phyloP scores from a whole-genome alignment of 176 grass and related monocot species.

The Ensete glaucum region DNA sequence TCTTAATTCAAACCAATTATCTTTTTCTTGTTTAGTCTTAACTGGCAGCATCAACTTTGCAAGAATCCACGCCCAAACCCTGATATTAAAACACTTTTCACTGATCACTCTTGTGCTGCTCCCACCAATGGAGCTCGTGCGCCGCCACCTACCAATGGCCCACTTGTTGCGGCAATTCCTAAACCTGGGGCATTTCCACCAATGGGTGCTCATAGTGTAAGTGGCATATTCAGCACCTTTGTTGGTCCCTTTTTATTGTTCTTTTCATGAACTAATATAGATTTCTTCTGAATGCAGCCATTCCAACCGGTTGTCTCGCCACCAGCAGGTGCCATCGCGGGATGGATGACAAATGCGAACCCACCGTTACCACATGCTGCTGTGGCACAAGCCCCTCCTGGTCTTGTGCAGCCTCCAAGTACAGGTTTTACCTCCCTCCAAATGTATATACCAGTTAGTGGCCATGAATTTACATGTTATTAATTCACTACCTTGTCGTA shows the following conservation, averaged over 20 bases:
- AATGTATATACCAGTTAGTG: conserved; percentile 8
- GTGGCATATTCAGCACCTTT: conserved; percentile 7
- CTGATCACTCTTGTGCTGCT: conserved; percentile 90
- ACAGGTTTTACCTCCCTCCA: conserved; percentile 39
- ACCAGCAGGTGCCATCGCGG: conserved; percentile 84
- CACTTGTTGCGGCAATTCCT: conserved; percentile 82
- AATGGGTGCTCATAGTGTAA: conserved; percentile 82
- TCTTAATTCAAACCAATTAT: not conserved
- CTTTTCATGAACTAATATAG: conserved; percentile 5
- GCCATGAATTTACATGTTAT: not conserved
- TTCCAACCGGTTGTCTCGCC: conserved; percentile 95
- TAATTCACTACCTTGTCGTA: not conserved
- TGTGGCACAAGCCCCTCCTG: conserved; percentile 78
- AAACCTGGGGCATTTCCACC: conserved; percentile 90
- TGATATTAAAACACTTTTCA: conserved; percentile 98
- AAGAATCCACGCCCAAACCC: conserved; percentile 98
- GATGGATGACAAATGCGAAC: conserved; percentile 98
- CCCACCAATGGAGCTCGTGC: conserved; percentile 80
- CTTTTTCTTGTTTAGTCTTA: conserved; percentile 48
- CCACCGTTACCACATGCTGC: conserved; percentile 67
- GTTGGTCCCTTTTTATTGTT: not conserved
- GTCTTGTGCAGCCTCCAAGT: conserved; percentile 73
- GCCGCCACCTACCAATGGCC: conserved; percentile 71
- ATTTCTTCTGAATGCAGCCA: conserved; percentile 39
- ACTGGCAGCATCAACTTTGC: conserved; percentile 99